A percentile compares a stretch with the other conserved stretches of the same genome.
Evolutionary conservation across 495 filamentous ascomycete species (phyloP).

Genomic region (Penicillium pancosmium): DNA sequence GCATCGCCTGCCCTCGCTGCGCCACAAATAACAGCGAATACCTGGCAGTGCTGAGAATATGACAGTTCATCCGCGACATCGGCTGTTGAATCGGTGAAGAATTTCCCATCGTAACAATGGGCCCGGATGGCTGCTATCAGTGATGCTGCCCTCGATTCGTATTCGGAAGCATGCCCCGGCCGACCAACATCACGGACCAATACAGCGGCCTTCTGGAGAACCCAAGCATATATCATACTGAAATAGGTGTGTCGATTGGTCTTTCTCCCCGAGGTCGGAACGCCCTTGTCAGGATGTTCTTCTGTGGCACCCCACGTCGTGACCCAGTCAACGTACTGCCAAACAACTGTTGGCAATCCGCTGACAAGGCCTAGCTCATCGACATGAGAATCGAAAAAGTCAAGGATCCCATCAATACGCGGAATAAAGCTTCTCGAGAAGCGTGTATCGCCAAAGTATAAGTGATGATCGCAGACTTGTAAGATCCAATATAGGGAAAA

Average conservation of each 20-base stretch:
- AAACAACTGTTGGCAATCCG: conserved; percentile 28
- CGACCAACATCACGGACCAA: conserved; percentile 33
- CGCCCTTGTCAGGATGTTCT: conserved; percentile 39
- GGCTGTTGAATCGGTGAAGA: conserved; percentile 35
- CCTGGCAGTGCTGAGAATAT: conserved; percentile 40
- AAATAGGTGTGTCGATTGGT: conserved; percentile 38
- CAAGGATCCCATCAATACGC: conserved; percentile 39
- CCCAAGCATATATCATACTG: conserved; percentile 42
- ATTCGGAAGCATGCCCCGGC: conserved; percentile 35
- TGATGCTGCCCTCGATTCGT: conserved; percentile 28
- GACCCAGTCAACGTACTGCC: conserved; percentile 48
- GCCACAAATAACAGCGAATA: conserved; percentile 39
- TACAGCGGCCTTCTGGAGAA: conserved; percentile 28
- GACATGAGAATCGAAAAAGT: conserved; percentile 37
- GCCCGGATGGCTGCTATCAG: conserved; percentile 26
- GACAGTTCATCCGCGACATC: conserved; percentile 27
- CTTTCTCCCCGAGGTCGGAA: conserved; percentile 32
- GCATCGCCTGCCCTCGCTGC: conserved; percentile 16
- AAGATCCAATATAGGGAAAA: conserved; percentile 44
- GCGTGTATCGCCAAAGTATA: conserved; percentile 35
- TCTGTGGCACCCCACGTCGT: conserved; percentile 39
- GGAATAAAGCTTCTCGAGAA: conserved; percentile 34
- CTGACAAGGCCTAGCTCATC: conserved; percentile 37
- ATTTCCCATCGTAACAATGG: conserved; percentile 40
- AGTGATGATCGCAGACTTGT: conserved; percentile 39